A percentile compares a stretch with the other conserved stretches of the same genome.
Evolutionary conservation across 257 asterid species (phyloP).

Genomic region (Nicotiana knightiana): DNA sequence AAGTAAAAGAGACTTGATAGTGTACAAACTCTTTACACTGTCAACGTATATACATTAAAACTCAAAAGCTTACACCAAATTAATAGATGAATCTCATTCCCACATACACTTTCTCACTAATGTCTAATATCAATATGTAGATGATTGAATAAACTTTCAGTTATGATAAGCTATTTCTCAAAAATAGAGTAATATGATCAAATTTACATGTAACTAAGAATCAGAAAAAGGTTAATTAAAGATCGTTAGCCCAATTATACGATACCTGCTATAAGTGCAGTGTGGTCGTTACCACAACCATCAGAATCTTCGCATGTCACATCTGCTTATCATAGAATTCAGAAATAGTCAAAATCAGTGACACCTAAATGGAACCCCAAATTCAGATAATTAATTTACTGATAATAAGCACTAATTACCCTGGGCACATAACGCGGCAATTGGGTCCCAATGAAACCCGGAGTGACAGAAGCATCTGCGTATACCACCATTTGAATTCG

Average conservation of each 20-base stretch:
- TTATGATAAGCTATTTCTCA: not conserved
- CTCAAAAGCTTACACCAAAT: no score
- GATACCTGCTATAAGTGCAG: conserved; percentile 75
- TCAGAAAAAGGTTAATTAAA: not conserved
- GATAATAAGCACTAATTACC: conserved; percentile 18
- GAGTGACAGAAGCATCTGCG: conserved; percentile 61
- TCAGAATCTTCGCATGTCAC: conserved; percentile 46
- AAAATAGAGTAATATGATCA: not conserved
- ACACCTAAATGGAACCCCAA: not conserved
- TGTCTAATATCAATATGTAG: not conserved
- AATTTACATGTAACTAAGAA: not conserved
- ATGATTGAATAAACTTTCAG: not conserved
- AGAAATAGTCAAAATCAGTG: not conserved
- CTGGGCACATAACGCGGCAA: conserved; percentile 46
- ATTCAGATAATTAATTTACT: not conserved
- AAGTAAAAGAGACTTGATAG: no score
- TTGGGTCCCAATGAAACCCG: conserved; percentile 67
- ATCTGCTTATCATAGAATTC: conserved; percentile 25
- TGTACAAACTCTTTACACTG: no score
- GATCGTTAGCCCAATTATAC: not conserved
- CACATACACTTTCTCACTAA: no score
- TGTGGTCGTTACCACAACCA: conserved; percentile 50
- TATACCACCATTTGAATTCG: conserved; percentile 24
- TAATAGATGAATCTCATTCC: no score
- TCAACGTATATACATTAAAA: no score